A percentile compares a stretch with the other conserved stretches of the same genome.
Conservation (phyloP, 371 early-diverging fungal species). For the Apophysomyces sp. region DNA sequence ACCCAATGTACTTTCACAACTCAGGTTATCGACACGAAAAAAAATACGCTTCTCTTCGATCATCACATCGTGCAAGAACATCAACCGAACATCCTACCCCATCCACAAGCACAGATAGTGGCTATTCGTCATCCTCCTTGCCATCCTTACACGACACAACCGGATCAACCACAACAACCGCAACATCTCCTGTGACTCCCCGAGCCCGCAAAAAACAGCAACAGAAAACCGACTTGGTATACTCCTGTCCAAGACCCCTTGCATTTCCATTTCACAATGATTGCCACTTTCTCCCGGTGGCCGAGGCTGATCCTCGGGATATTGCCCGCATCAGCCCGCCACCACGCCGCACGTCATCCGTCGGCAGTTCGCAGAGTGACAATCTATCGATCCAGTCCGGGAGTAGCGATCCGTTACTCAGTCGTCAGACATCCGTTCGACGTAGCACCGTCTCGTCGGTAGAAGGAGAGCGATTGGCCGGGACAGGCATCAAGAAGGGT, state of each 20-base stretch:
- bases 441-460: slow-evolving; percentile 30
- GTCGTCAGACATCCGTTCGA: slow-evolving; percentile 32
- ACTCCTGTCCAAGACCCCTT: slow-evolving; percentile 48
- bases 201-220: neutral
- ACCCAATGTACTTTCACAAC: slow-evolving; percentile 37
- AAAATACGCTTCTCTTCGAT: slow-evolving; percentile 28
- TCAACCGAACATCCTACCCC: slow-evolving; percentile 10
- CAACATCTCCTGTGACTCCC: neutral
- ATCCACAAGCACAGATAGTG: slow-evolving; percentile 36
- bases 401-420: slow-evolving; percentile 21
- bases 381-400: neutral
- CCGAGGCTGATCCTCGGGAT: slow-evolving; percentile 52
- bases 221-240: slow-evolving; percentile 40
- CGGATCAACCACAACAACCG: slow-evolving; percentile 5
- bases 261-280: slow-evolving; percentile 57
- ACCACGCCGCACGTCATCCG: slow-evolving; percentile 5
- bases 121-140: slow-evolving; percentile 36
- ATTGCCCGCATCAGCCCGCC: slow-evolving; percentile 31
- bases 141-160: slow-evolving; percentile 9
- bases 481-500: slow-evolving; percentile 33
- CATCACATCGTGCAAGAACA: neutral
- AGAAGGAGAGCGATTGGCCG: slow-evolving; percentile 4
- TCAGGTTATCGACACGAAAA: slow-evolving; percentile 42
- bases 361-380: neutral
- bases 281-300: slow-evolving; percentile 50